Evolutionary conservation across 2,329 filamentous ascomycete species (phyloP), one percentile per base, ranked within the genome.

Genomic region (Leptographium flavum): DNA sequence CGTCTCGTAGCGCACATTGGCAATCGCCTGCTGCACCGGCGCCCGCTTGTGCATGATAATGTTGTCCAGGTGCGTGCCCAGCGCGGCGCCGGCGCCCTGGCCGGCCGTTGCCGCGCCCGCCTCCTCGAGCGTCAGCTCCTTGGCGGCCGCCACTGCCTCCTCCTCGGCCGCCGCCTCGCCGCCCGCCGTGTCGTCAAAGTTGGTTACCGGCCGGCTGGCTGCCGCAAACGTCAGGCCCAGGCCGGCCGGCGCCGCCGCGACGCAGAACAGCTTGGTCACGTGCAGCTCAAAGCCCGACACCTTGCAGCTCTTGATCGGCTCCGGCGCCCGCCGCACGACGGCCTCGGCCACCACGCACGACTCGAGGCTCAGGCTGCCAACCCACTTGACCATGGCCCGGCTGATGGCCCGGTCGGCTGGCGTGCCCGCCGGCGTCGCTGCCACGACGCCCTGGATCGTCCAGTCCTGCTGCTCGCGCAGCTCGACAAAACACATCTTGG

Each of bases 371-470:
- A 94, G 66, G 37, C 69, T 73, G 40, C 76, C 77, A 42, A 83
- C 79, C 77, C 84, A 96, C 68, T 96, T 96, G 60, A 95, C 85
- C 90, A 96, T 96, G 64, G 85, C 87, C 60, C 80, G 81, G 50
- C 77, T 83, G 32, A 87, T 74, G 7, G 66, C 76, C 42, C 66
- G 73, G 56, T 87, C 76, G 59, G 70, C 64, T 19, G 33, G 42
- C 30, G 75, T 76, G 56, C 87, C 76, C 59, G 70, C 64, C 23
- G 33, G 43, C 30, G 75, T 76, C 41, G 77, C 81, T 17, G 74
- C 72, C 15, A 87, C 69, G 32, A 95, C 81, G 43, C 82, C 87
- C 68, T 95, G 88, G 33, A 95, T 81, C 23, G 80, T 82, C 70
- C 83, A 81, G 57, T 79, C 74, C 48, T 74, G 69, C 61, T 84